Evolutionary conservation across 345 rosid species (phyloP), one percentile per base, ranked within the genome.

Genomic region (Toxicodendron radicans): DNA sequence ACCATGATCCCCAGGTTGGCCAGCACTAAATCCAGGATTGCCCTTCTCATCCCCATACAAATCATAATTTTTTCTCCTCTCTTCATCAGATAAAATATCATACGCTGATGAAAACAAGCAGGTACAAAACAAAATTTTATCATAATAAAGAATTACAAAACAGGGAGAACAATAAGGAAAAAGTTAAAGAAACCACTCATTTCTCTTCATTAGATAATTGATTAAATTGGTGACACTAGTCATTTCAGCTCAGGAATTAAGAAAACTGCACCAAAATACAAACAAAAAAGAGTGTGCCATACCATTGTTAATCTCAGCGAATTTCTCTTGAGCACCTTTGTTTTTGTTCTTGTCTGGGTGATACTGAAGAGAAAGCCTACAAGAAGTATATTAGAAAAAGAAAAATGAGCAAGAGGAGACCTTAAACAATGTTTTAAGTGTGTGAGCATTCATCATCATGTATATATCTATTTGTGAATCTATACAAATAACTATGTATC

Each of bases 341-440:
- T 75, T 83, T 72, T 90, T 91, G 85, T 95, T 95, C 89, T 91
- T 95, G 83, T 95, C 97, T 5, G 97, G 99, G 68, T 93, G 99
- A 70, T 91, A 91, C 48, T 86, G 79, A 68, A 95, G 90, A 78
- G 98, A 93, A 11, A 83, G 92, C 88, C 99, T 95, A 62, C 79
- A 83, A 35, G 83, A 68, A 52, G 16, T 0, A 58, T 27, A 60
- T 18, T 49, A 67, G 18, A 63, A 14, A 41, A 41, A 60, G 17
- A 24, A 38, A 38, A 5, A 38, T 13, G 14, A 52, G 62, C 53
- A 52, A 63, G 17, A 49, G 52, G 49, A 62, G 33, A 35, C 8
- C 35, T 41, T 6, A 71, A 71, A 4, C 75, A 30, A 60, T 23
- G 21, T 57, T 23, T n/a, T 20, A n/a, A 9, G 43, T 24, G 35